Percentiles rank a stretch among this genome's conserved stretches.
Conservation (phyloP, 495 filamentous ascomycete genomes). For the Lophiostoma macrostomum region DNA sequence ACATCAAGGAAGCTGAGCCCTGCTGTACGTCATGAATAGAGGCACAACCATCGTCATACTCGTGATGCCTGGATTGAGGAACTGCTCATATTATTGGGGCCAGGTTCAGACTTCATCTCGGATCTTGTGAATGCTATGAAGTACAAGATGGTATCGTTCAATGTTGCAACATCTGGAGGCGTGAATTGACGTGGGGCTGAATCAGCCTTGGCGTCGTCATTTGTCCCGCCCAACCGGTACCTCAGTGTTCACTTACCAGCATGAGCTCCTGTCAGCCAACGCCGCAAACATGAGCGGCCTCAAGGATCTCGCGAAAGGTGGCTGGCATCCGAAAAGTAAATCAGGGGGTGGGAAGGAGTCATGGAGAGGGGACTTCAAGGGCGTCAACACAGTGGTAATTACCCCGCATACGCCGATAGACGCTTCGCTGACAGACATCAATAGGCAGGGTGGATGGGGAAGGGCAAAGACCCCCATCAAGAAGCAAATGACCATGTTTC, state of each 20-base stretch:
- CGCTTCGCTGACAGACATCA: neutral
- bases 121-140: no score
- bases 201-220: no score
- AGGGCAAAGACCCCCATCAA: conserved; percentile 45
- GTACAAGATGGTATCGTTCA: no score
- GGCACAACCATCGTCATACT: no score
- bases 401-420: neutral
- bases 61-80: no score
- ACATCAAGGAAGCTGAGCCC: no score
- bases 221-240: neutral
- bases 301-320: conserved; percentile 33
- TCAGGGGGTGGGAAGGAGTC: conserved; percentile 29
- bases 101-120: no score
- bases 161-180: no score
- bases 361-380: conserved; percentile 35
- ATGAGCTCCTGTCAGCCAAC: neutral
- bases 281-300: conserved; percentile 16
- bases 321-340: conserved; percentile 38
- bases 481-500: conserved; percentile 52
- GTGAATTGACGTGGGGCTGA: no score
- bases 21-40: no score
- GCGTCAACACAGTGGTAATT: conserved; percentile 35
- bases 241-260: neutral
- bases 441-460: conserved; percentile 43
- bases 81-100: no score